phyloP scores from a whole-genome alignment of 768 basidiomycete genomes.

The Mycena filopes region DNA sequence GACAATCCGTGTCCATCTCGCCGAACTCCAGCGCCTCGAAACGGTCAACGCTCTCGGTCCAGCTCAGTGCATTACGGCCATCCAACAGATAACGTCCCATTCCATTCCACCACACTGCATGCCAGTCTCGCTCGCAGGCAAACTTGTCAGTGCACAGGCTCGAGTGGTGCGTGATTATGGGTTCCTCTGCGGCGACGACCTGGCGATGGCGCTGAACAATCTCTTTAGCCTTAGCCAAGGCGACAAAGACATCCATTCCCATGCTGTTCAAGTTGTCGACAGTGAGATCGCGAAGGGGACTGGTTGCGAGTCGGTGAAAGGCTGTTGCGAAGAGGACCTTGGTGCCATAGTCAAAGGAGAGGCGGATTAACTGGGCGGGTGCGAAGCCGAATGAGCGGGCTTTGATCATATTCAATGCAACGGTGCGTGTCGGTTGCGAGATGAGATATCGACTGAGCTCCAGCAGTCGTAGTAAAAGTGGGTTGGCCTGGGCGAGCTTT shows the following conservation, averaged over 20 bases:
- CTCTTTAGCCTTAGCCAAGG: background rate
- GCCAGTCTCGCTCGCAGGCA: constrained; percentile 34
- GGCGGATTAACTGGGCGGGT: background rate
- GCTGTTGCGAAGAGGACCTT: background rate
- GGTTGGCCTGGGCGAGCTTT: background rate
- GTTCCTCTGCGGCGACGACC: background rate
- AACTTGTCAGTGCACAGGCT: background rate
- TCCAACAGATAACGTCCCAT: constrained; percentile 37
- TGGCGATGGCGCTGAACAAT: background rate
- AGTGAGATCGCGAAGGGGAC: background rate
- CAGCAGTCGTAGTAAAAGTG: background rate
- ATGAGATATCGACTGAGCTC: background rate
- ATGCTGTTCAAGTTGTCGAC: background rate
- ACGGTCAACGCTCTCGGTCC: constrained; percentile 22
- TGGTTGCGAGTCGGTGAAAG: background rate
- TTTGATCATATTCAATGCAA: background rate
- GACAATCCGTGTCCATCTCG: constrained; percentile 24
- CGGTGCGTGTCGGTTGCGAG: background rate
- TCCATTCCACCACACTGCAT: constrained; percentile 35
- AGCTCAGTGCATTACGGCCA: constrained; percentile 31
- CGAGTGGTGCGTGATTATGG: background rate
- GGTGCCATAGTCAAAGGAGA: background rate
- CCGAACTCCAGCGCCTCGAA: constrained; percentile 34
- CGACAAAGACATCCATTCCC: background rate
- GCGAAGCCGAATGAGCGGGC: background rate